Percentiles rank a stretch among this genome's conserved stretches.
Evolutionary conservation across 1,139 yeast genomes (phyloP).

Genomic region (Kurtzmaniella quercitrusa): DNA sequence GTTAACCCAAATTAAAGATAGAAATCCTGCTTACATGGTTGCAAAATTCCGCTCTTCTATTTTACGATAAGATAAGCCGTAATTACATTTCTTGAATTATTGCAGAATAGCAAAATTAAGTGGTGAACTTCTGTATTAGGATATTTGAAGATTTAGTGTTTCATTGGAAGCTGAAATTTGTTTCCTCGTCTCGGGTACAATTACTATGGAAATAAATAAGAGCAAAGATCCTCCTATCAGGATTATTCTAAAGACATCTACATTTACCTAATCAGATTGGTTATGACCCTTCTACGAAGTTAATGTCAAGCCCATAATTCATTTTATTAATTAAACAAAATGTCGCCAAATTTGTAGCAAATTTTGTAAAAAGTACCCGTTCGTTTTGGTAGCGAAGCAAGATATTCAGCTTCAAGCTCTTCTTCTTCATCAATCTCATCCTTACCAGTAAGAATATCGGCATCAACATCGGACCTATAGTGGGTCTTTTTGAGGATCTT

Average conservation of each 20-base stretch:
- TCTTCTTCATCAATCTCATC: slow-evolving; percentile 34
- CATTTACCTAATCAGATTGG: too few species aligned
- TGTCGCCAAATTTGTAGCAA: slow-evolving; percentile 15
- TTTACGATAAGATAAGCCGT: background rate
- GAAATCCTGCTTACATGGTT: background rate
- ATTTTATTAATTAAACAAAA: slow-evolving; percentile 14
- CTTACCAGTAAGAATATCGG: slow-evolving; percentile 36
- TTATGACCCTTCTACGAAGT: too few species aligned
- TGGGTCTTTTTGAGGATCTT: slow-evolving; percentile 32
- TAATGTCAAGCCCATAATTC: too few species aligned
- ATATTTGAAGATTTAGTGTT: too few species aligned
- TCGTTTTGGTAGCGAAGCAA: slow-evolving; percentile 16
- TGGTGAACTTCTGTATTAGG: too few species aligned
- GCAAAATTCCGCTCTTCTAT: background rate
- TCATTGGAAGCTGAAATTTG: too few species aligned
- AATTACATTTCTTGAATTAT: too few species aligned
- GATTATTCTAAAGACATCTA: too few species aligned
- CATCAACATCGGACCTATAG: slow-evolving; percentile 27
- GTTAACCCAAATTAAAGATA: background rate
- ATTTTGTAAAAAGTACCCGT: slow-evolving; percentile 19
- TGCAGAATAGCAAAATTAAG: too few species aligned
- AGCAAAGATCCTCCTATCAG: too few species aligned
- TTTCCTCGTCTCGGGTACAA: too few species aligned
- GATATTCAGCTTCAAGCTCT: slow-evolving; percentile 18
- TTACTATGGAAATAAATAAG: too few species aligned